Evolutionary conservation across 2,329 filamentous ascomycete species (phyloP), one percentile per base, ranked within the genome.

Genomic region (Metarhizium sp.): DNA sequence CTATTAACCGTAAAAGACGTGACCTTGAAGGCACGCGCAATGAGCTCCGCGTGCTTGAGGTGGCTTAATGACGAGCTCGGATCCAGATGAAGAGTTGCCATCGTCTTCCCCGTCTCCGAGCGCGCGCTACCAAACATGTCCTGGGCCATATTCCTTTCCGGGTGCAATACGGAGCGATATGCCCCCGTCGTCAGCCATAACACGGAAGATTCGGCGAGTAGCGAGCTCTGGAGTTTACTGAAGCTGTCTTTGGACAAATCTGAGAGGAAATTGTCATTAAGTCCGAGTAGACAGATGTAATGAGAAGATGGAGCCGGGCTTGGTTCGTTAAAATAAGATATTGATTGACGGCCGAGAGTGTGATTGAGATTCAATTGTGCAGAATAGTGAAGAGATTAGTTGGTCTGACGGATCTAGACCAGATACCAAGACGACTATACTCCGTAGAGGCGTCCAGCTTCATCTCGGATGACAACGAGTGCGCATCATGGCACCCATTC

Each of bases 1-100:
- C 90, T 4, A 25, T 25, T 25, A 5, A 78, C 64, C 58, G 81
- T 73, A 56, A 92, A 78, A 29, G 70, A 73, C n/a, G 71, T 80
- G 2, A 88, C 84, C 4, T 73, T 50, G n/a, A 59, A 51, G 7
- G 61, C 51, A 46, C 68, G 25, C 25, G 25, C 25, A 25, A 25
- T 64, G 55, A 67, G 61, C 7, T 65, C 58, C 0, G 67, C 68
- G 2, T 64, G 67, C 5, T 64, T 30, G 25, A 11, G 29, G 29
- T 32, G 56, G 13, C 66, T 60, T 6, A 71, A 63, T 16, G 60
- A 51, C 6, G 69, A 68, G 8, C 62, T 59, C 4, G 69, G 70
- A 38, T 78, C 73, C 1, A 79, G 63, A 51, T 78, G 76, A 0
- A 79, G 64, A 1, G 72, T 76, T 1, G 73, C 73, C 16, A 75